A percentile compares a stretch with the other conserved stretches of the same genome.
Conservation (phyloP, 23 red algal species). For the Gracilaria domingensis region DNA sequence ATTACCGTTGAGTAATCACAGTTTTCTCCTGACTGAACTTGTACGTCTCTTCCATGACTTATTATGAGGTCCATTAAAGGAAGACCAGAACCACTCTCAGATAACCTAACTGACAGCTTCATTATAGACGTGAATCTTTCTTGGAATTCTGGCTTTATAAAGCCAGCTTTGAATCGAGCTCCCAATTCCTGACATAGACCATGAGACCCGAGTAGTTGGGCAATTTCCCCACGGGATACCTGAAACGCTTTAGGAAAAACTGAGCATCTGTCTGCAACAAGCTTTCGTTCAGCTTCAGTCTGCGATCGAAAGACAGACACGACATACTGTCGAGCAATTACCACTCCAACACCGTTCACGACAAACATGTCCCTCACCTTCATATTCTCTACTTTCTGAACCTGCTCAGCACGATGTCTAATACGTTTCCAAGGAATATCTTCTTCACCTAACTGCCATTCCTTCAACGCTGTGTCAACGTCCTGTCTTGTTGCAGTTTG, state of each 20-base stretch:
- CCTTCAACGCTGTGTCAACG: not conserved
- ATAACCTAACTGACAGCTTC: conserved; percentile 34
- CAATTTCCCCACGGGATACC: not conserved
- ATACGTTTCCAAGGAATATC: conserved; percentile 49
- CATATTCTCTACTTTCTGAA: conserved; percentile 44
- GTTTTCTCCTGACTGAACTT: not conserved
- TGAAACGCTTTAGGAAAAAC: conserved; percentile 15
- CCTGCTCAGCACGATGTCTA: conserved; percentile 43
- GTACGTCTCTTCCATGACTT: conserved; percentile 5
- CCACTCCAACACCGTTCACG: conserved; percentile 28
- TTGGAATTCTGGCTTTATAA: conserved; percentile 23
- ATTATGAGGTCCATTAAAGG: conserved; percentile 46
- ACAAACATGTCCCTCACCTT: conserved; percentile 39
- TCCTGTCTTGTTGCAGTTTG: conserved; percentile 22
- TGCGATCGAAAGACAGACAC: conserved; percentile 48
- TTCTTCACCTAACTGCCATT: conserved; percentile 22
- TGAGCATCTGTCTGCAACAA: not conserved
- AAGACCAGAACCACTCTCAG: conserved; percentile 28
- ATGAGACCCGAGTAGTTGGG: conserved; percentile 41
- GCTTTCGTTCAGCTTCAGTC: conserved; percentile 45
- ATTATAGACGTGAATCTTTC: conserved; percentile 39
- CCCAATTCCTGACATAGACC: conserved; percentile 57
- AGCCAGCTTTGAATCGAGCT: conserved; percentile 38
- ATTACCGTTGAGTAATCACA: not conserved
- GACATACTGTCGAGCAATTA: conserved; percentile 29